Percentiles rank a stretch among this genome's conserved stretches.
phyloP scores from a whole-genome alignment of 257 asterid genomes.

The Fraxinus pennsylvanica region DNA sequence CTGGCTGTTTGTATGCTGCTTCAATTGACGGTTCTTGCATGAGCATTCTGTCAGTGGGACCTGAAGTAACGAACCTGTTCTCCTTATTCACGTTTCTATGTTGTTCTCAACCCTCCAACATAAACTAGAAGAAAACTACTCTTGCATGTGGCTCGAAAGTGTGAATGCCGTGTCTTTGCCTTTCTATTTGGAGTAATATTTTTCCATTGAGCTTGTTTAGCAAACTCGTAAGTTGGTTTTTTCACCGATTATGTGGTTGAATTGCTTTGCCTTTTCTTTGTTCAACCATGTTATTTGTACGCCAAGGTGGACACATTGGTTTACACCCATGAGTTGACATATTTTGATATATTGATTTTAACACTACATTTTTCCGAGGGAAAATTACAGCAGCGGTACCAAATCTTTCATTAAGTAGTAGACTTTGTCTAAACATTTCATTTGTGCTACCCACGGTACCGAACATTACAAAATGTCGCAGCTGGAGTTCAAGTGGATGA shows the following conservation, averaged over 20 bases:
- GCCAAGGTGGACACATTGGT: too few relatives aligned
- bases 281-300: too few relatives aligned
- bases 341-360: too few relatives aligned
- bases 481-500: too few relatives aligned
- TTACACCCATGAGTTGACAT: too few relatives aligned
- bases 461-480: too few relatives aligned
- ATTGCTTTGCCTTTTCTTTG: background rate
- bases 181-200: background rate
- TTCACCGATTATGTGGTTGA: background rate
- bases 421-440: too few relatives aligned
- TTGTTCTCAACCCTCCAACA: background rate
- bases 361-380: too few relatives aligned
- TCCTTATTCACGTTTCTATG: background rate
- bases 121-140: background rate
- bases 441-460: too few relatives aligned
- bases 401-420: too few relatives aligned
- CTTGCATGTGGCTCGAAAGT: background rate
- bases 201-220: background rate
- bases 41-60: background rate
- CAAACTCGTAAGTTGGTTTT: background rate
- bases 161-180: background rate
- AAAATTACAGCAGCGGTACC: too few relatives aligned
- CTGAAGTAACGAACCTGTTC: background rate
- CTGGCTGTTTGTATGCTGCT: background rate
- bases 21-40: conserved; percentile 4